These are phyloP conservation scores for Trypanosoma congolense DNA, from an alignment of 208 protist genomes.

Conservation along the genomic window DNA sequence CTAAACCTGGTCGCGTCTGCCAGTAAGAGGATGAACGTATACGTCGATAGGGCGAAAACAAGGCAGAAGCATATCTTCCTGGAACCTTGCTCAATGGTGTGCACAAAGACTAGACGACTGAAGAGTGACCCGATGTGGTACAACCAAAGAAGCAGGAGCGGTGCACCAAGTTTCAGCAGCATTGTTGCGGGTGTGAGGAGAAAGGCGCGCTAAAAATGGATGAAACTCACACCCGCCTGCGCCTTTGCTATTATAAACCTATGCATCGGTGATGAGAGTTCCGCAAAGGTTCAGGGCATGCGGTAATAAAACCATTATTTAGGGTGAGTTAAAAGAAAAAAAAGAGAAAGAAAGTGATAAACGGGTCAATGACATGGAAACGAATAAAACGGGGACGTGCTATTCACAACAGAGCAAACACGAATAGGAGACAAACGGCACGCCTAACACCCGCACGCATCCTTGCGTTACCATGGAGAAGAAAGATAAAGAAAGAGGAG, in stretches of 20 bases:
- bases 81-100: constrained; percentile 22
- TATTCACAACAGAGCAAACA: neutral
- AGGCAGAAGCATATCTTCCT: constrained; percentile 30
- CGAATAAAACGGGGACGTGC: neutral
- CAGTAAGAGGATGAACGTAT: constrained; percentile 32
- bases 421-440: neutral
- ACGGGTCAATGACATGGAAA: neutral
- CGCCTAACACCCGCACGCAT: neutral
- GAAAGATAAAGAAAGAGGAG: neutral
- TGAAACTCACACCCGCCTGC: no score
- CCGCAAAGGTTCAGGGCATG: no score
- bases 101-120: constrained; percentile 42
- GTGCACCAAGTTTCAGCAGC: constrained; percentile 1
- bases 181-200: neutral
- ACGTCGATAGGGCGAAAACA: constrained; percentile 35
- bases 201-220: neutral
- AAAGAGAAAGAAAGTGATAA: neutral
- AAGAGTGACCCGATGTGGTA: constrained; percentile 31
- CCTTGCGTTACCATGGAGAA: neutral
- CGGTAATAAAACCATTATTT: no score
- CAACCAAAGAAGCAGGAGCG: constrained; percentile 11
- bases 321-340: no score
- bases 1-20: constrained; percentile 20
- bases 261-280: no score
- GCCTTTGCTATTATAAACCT: no score